Base-by-base conservation (phyloP, 2,329 filamentous ascomycete species). In the Phialophora expanda region DNA sequence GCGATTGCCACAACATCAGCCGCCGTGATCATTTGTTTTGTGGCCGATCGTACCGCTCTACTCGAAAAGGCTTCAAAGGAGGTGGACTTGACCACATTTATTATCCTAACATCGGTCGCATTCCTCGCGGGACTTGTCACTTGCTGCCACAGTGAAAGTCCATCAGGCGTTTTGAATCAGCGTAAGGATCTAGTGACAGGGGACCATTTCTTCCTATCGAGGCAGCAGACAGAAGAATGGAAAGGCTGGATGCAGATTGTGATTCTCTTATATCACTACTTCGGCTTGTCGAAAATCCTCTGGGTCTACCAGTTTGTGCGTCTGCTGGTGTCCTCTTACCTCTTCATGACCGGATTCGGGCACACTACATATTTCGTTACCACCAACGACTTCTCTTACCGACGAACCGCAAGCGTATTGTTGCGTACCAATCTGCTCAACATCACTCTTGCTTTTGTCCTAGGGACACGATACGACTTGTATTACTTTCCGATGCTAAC, bases 201-300 rank as follows among this genome's bases (percentile, higher is more conserved):
- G 22, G 11, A 50, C 28, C 30, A n/a, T 9, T 46, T 54, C 46
- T 83, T 85, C 61, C 76, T 89, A 4, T 80, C 83, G 0, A 80
- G 86, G 58, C 79, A 83, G 54, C 85, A 89, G 69, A 85, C 84
- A 0, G 82, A 89, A 67, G 88, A 90, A 73, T 88, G 86, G 82
- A 89, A 89, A 76, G 88, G 88, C 1, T 84, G 86, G 80, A 87
- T 89, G 84, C 86, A 89, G 69, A 79, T 81, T 14, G 75, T 82
- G 20, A 78, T 85, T 51, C 75, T 88, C 20, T 76, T 86, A 12
- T 89, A 87, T 71, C 83, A 87, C 66, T 89, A 86, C 74, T 84
- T 85, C 38, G 81, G 83, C 22, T 83, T 82, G 28, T 84, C 82
- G 6, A 78, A 78, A 66, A 73, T 77, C 2, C 74, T 86, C 4